Evolutionary conservation across 768 basidiomycete species (phyloP).

Genomic region (Tricholoma bakamatsutake): DNA sequence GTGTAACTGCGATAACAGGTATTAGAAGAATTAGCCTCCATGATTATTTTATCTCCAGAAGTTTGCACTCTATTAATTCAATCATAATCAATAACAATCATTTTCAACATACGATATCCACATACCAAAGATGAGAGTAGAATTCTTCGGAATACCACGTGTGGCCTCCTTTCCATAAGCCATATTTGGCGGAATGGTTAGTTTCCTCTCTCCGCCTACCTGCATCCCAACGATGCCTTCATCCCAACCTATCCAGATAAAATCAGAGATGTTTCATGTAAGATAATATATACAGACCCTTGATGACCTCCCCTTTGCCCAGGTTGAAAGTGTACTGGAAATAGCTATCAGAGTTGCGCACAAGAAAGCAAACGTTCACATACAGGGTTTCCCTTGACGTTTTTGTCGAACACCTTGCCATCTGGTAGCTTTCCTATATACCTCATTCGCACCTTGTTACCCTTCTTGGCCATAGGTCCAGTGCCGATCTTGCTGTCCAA

Average conservation of each 20-base stretch:
- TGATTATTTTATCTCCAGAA: constrained; percentile 57
- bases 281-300: constrained; percentile 40
- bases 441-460: constrained; percentile 77
- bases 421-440: constrained; percentile 88
- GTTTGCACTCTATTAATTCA: constrained; percentile 56
- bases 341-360: constrained; percentile 2
- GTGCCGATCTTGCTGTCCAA: constrained; percentile 73
- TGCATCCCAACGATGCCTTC: constrained; percentile 91
- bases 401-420: constrained; percentile 75
- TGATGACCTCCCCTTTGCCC: constrained; percentile 89
- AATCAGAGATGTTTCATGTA: background rate
- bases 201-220: constrained; percentile 77
- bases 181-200: constrained; percentile 68
- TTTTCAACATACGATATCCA: constrained; percentile 3
- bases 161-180: constrained; percentile 62
- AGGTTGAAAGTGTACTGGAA: constrained; percentile 69
- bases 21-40: background rate
- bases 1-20: no score
- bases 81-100: background rate
- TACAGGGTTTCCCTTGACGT: constrained; percentile 83
- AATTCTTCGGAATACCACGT: constrained; percentile 65
- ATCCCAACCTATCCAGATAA: constrained; percentile 66
- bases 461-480: constrained; percentile 84
- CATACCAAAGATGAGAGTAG: constrained; percentile 80
- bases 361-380: constrained; percentile 20